A percentile compares a stretch with the other conserved stretches of the same genome.
phyloP scores from a whole-genome alignment of 2,329 filamentous ascomycete species.

The Ceratocystis diversiconidia region DNA sequence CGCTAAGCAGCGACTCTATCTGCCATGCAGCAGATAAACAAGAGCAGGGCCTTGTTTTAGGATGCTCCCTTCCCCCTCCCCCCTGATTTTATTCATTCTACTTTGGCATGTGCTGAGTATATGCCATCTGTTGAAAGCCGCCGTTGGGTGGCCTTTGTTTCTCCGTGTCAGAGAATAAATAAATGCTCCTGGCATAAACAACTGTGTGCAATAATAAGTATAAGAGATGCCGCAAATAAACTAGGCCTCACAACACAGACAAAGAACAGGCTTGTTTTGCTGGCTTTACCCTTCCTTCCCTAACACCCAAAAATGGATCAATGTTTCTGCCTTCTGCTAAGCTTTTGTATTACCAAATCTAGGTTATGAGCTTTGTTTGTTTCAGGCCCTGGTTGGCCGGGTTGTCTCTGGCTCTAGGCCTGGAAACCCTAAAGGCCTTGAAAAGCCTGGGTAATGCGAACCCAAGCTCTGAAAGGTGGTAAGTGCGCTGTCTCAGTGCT shows the following conservation, averaged over 20 bases:
- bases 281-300: neutral
- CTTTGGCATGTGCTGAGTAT: too few relatives aligned
- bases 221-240: neutral
- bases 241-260: neutral
- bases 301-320: neutral
- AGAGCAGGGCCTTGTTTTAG: too few relatives aligned
- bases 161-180: neutral
- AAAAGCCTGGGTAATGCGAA: neutral
- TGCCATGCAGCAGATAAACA: too few relatives aligned
- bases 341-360: neutral
- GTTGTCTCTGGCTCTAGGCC: neutral
- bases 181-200: neutral
- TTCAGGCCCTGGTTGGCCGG: neutral
- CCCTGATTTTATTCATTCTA: too few relatives aligned
- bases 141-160: neutral
- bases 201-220: neutral
- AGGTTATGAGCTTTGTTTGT: neutral
- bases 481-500: neutral
- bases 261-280: neutral
- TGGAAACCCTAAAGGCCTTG: neutral
- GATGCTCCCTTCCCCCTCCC: too few relatives aligned
- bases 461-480: neutral
- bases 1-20: too few relatives aligned
- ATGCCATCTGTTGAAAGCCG: neutral
- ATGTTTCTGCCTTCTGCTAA: neutral